A percentile compares a stretch with the other conserved stretches of the same genome.
Conservation (phyloP, 176 grass and related monocot species). For the Pontederia paniculata region DNA sequence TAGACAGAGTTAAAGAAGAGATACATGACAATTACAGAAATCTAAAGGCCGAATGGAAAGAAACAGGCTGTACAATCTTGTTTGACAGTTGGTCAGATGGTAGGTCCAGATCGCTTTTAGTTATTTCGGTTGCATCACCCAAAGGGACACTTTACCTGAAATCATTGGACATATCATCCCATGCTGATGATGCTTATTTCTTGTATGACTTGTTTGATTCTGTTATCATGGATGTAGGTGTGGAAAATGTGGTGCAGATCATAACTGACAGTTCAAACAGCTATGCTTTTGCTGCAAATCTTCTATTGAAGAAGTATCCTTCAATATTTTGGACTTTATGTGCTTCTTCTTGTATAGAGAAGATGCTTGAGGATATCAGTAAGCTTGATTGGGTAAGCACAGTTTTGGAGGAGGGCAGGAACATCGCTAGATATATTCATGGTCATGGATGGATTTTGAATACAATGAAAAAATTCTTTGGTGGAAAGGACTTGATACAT, state of each 20-base stretch:
- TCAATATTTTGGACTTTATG: conserved; percentile 21
- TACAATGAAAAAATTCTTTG: conserved; percentile 10
- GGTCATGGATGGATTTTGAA: conserved; percentile 12
- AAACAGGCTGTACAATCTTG: conserved; percentile 21
- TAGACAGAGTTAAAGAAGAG: conserved; percentile 21
- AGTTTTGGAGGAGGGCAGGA: conserved; percentile 12
- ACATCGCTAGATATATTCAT: conserved; percentile 7
- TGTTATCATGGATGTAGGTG: conserved; percentile 16
- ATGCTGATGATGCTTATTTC: conserved; percentile 19
- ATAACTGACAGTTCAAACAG: conserved; percentile 13
- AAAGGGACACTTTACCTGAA: conserved; percentile 14
- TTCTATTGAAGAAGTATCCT: conserved; percentile 22
- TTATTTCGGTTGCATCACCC: conserved; percentile 17
- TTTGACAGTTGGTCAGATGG: conserved; percentile 23
- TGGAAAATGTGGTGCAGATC: conserved; percentile 21
- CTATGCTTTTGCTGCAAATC: neutral
- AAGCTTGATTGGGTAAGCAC: conserved; percentile 10
- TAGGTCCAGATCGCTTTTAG: conserved; percentile 17
- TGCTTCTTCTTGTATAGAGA: conserved; percentile 19
- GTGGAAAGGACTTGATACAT: conserved; percentile 5
- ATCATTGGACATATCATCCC: conserved; percentile 18
- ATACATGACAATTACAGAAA: conserved; percentile 10
- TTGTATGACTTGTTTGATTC: conserved; percentile 20
- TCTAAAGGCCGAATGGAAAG: conserved; percentile 17
- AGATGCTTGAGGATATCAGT: conserved; percentile 24